phyloP scores from a whole-genome alignment of 352 stramenopile species.

The Saprolegnia diclina region DNA sequence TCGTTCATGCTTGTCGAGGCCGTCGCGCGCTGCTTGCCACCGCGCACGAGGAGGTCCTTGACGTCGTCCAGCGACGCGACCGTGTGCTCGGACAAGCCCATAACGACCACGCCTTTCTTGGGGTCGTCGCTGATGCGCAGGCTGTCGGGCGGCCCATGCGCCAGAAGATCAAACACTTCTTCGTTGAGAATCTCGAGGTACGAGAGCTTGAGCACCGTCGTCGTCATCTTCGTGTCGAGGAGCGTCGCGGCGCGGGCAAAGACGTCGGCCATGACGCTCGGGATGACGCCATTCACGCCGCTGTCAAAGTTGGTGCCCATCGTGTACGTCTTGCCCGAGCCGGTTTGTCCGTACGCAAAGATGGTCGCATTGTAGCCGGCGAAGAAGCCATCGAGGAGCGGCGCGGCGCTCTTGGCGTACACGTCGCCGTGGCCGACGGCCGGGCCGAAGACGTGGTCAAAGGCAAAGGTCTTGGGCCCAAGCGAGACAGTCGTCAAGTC shows the following conservation, averaged over 20 bases:
- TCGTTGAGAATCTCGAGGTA: conserved; percentile 96
- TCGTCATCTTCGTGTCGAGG: conserved; percentile 30
- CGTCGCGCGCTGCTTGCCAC: conserved; percentile 46
- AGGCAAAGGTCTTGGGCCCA: conserved; percentile 54
- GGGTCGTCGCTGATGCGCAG: conserved; percentile 81
- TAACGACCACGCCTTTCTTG: conserved; percentile 86
- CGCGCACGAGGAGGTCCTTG: conserved; percentile 40
- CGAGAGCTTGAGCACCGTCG: conserved; percentile 54
- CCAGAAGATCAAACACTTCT: conserved; percentile 93
- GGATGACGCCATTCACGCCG: conserved; percentile 64
- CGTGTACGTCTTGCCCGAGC: conserved; percentile 85
- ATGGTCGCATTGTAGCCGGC: conserved; percentile 94
- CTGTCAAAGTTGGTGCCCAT: conserved; percentile 87
- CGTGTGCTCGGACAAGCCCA: conserved; percentile 69
- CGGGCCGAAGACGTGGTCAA: conserved; percentile 68
- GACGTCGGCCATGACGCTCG: conserved; percentile 66
- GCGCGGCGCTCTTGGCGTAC: conserved; percentile 47
- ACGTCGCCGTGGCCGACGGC: conserved; percentile 36
- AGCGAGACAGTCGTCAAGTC: conserved; percentile 31
- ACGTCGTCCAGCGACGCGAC: conserved; percentile 55
- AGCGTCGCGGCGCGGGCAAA: conserved; percentile 38
- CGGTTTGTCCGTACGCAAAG: conserved; percentile 93
- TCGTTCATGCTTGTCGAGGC: conserved; percentile 69
- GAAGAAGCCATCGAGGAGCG: conserved; percentile 83
- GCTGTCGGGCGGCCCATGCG: conserved; percentile 30